Base-by-base conservation (phyloP, 129 eudicot species). In the Flaveria ramosissima region DNA sequence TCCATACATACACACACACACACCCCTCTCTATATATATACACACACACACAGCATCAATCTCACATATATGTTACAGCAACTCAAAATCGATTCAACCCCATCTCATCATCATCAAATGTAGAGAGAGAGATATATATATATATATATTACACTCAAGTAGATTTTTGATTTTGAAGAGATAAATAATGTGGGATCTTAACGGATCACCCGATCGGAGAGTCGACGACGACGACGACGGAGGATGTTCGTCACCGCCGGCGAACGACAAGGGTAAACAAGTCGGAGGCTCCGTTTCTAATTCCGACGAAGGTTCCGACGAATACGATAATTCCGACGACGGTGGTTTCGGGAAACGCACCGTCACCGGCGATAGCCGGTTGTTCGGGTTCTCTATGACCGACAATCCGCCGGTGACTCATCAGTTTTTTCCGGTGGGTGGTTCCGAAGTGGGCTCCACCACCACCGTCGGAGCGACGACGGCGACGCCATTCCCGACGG, bases 111-210 rank as follows among this genome's bases (percentile, higher is more conserved):
- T 45, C 50, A 45, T 45, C 50, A 45, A 45, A 45, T 45, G 39
- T 5, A 36, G 41, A 36, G 41, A n/a, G n/a, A n/a, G n/a, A n/a
- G n/a, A 36, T 7, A 36, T 7, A 36, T 6, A 36, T 7, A 36
- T 7, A 36, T 6, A 36, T 1, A 36, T 0, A 36, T 6, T 36
- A 5, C 4, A 36, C 7, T 30, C 5, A 4, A 32, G 41, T 36
- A 36, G 41, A 36, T 60, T 23, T 23, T 60, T 24, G 45, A 46
- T n/a, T 48, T 56, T 42, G 2, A 30, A 36, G 19, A 2, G 55
- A 68, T 17, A 60, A 70, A 56, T 81, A 88, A 92, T 92, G 98
- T 92, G 98, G 98, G 85, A 92, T 90, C 94, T 92, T 27, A 92
- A 92, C 82, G 84, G 87, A 70, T 89, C 91, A 42, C 92, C 93